phyloP scores from a whole-genome alignment of 2,329 filamentous ascomycete species.

The Botryosphaeria agaves region DNA sequence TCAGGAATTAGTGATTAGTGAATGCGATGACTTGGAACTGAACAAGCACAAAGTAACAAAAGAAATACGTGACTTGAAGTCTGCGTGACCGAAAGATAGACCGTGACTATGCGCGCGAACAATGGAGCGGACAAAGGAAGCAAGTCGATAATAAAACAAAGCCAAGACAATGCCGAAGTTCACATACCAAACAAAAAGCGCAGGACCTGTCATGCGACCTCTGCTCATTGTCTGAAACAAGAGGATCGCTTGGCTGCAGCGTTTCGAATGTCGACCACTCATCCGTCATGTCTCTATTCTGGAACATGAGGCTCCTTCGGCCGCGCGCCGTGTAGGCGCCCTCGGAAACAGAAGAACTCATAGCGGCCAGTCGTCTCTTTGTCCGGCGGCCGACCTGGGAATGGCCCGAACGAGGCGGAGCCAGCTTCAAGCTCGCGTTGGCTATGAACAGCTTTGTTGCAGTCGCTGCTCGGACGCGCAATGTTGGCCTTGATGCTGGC shows the following conservation, averaged over 20 bases:
- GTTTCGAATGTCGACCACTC: slow-evolving; percentile 24
- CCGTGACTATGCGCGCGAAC: slow-evolving; percentile 1
- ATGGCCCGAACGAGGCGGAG: slow-evolving; percentile 5
- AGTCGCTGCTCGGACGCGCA: too few relatives aligned
- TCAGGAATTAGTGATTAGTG: neutral
- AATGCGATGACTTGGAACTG: neutral
- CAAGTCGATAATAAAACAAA: slow-evolving; percentile 3
- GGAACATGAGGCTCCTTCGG: slow-evolving; percentile 16
- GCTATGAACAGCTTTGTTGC: too few relatives aligned
- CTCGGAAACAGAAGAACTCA: slow-evolving; percentile 13
- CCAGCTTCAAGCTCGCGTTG: neutral
- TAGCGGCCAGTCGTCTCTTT: slow-evolving; percentile 21
- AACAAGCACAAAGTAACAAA: neutral
- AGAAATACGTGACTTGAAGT: neutral
- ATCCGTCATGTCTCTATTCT: slow-evolving; percentile 24
- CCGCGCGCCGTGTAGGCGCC: slow-evolving; percentile 20
- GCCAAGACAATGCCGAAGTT: slow-evolving; percentile 4
- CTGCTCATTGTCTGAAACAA: slow-evolving; percentile 17
- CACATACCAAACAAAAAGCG: slow-evolving; percentile 22
- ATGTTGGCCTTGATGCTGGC: too few relatives aligned
- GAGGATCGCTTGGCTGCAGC: slow-evolving; percentile 17
- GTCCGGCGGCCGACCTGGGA: slow-evolving; percentile 14
- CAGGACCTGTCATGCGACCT: slow-evolving; percentile 18
- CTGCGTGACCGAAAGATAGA: neutral
- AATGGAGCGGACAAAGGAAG: slow-evolving; percentile 2